Evolutionary conservation across 306 rosid species (phyloP).

Genomic region (Prosopis cineraria): DNA sequence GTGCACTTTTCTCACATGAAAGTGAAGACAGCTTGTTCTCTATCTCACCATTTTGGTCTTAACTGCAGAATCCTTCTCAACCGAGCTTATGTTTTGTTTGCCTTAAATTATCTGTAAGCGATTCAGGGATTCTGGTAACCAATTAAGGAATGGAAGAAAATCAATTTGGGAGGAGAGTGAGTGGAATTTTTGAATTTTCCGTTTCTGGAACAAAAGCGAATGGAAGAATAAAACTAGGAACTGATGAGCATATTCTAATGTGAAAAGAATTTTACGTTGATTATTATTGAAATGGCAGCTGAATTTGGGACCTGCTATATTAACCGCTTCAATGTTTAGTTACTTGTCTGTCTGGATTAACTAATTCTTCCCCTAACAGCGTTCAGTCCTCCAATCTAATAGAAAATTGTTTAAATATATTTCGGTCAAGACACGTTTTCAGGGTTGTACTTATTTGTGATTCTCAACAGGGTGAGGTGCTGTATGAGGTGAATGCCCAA

Average conservation of each 20-base stretch:
- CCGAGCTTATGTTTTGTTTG: not conserved
- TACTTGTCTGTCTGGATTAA: not conserved
- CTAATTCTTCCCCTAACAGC: not conserved
- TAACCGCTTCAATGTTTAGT: not conserved
- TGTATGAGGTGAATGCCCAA: slow-evolving; percentile 85
- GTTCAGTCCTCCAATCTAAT: slow-evolving; percentile 7
- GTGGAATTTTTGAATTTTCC: not conserved
- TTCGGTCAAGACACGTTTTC: not conserved
- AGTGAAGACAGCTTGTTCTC: not conserved
- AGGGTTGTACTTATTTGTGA: slow-evolving; percentile 1
- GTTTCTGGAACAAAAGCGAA: not conserved
- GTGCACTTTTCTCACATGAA: slow-evolving; percentile 4
- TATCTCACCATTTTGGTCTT: not conserved
- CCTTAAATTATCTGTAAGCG: not conserved
- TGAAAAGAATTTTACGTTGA: not conserved
- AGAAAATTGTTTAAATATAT: slow-evolving; percentile 8
- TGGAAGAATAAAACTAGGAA: not conserved
- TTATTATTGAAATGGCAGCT: not conserved
- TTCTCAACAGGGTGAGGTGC: slow-evolving; percentile 68
- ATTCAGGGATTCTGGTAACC: not conserved
- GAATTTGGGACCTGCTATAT: not conserved
- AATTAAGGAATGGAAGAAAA: not conserved
- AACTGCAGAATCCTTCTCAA: not conserved
- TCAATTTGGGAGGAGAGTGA: not conserved
- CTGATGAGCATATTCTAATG: not conserved